Conservation (phyloP, 2,329 filamentous ascomycete species). For the Furcasterigmium furcatum region DNA sequence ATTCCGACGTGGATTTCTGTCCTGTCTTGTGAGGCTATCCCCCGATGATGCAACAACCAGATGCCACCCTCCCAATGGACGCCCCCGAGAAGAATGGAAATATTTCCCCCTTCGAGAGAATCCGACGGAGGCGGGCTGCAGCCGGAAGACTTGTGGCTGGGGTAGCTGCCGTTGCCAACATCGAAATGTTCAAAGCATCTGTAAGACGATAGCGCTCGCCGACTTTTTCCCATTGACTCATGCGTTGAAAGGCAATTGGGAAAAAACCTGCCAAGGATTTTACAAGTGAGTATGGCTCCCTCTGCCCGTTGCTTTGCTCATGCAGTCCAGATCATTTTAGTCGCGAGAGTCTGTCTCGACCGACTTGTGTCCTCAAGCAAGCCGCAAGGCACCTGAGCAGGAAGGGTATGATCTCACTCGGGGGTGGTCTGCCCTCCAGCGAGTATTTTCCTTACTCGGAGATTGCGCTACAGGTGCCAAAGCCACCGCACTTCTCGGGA, state of each 20-base stretch:
- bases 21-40: too few relatives aligned
- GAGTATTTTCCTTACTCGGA: conserved; percentile 91
- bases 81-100: conserved; percentile 8
- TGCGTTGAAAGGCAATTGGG: conserved; percentile 27
- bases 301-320: background rate
- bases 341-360: conserved; percentile 55
- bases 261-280: conserved; percentile 80
- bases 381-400: conserved; percentile 77
- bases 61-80: too few relatives aligned
- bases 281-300: conserved; percentile 61
- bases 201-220: conserved; percentile 38
- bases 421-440: conserved; percentile 83
- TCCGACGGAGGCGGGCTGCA: conserved; percentile 65
- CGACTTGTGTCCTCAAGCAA: conserved; percentile 74
- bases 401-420: conserved; percentile 85
- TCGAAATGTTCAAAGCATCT: conserved; percentile 79
- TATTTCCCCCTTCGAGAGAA: conserved; percentile 48
- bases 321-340: conserved; percentile 51
- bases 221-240: conserved; percentile 4
- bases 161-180: conserved; percentile 72
- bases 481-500: conserved; percentile 67
- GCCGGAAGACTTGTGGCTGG: conserved; percentile 71
- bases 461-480: conserved; percentile 70
- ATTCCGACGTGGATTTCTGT: too few relatives aligned
- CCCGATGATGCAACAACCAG: too few relatives aligned